Percentiles rank a stretch among this genome's conserved stretches.
Evolutionary conservation across 108 stramenopile species (phyloP).

Genomic region (Mayamaea pseudoterrestris): DNA sequence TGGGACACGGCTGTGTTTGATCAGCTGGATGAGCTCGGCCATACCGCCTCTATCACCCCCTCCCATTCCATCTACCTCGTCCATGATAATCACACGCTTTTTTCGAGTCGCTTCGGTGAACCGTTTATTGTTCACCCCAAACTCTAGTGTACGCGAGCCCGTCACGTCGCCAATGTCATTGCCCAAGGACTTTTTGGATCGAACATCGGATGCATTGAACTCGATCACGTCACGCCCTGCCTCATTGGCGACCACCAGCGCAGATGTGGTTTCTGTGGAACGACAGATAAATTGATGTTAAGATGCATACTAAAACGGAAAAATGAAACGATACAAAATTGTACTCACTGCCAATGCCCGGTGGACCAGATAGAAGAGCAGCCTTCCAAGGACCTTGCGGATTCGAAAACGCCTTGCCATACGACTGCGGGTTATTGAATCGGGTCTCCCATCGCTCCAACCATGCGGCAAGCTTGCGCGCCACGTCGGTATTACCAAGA

Average conservation of each 20-base stretch:
- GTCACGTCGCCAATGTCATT: slow-evolving; percentile 65
- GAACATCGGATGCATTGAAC: slow-evolving; percentile 93
- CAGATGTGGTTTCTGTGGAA: slow-evolving; percentile 74
- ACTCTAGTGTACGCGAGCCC: slow-evolving; percentile 52
- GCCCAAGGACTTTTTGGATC: slow-evolving; percentile 73
- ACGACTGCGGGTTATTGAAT: slow-evolving; percentile 42
- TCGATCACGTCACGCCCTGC: slow-evolving; percentile 86
- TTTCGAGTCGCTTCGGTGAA: slow-evolving; percentile 2
- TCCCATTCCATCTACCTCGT: slow-evolving; percentile 99
- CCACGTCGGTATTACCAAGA: slow-evolving; percentile 62
- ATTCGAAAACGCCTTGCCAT: slow-evolving; percentile 29
- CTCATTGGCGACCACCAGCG: slow-evolving; percentile 71
- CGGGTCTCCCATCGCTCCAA: slow-evolving; percentile 73
- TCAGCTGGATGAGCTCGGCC: slow-evolving; percentile 89
- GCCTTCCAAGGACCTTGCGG: slow-evolving; percentile 69
- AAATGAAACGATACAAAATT: neutral
- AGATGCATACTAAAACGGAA: neutral
- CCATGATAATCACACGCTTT: slow-evolving; percentile 91
- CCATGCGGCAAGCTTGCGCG: slow-evolving; percentile 41
- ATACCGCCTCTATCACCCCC: slow-evolving; percentile 89
- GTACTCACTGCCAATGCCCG: slow-evolving; percentile 83
- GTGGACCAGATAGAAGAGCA: slow-evolving; percentile 92
- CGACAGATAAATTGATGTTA: neutral
- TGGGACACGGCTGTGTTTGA: slow-evolving; percentile 88
- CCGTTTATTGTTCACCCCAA: slow-evolving; percentile 9